Evolutionary conservation across 345 rosid genomes (phyloP), one percentile per base, ranked within the genome.

Genomic region (Cardamine resedifolia): DNA sequence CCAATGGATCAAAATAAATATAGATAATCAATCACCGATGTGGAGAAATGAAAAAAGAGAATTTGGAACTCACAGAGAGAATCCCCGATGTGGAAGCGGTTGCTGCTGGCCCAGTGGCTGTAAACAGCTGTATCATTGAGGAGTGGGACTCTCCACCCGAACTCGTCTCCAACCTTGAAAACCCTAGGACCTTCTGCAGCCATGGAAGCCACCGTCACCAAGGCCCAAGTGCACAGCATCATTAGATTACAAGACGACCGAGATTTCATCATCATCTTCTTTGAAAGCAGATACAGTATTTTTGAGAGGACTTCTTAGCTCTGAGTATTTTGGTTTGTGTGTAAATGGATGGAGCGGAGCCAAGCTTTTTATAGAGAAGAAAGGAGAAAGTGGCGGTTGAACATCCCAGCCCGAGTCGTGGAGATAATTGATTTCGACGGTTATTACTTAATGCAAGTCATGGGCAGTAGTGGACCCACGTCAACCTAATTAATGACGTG

Each of bases 21-120:
- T 61, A 85, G 90, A 57, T 83, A 81, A 64, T 89, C 93, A 19
- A n/a, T n/a, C n/a, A n/a, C 88, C 86, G 34, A 87, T 79, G 15
- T 69, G 90, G 72, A 91, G 45, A 15, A 41, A 38, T 38, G 15
- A 38, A n/a, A n/a, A n/a, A n/a, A n/a, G n/a, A n/a, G 15, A 3
- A 38, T 11, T 11, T 23, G 16, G 31, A 28, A 28, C 91, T 83
- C 41, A 86, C 93, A 44, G 62, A 89, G 91, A 57, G 85, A 82
- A 65, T 89, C 96, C 15, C 91, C 87, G 44, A 89, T 80, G 23
- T 69, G 90, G 72, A 91, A 89, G 55, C 93, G 81, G 61, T 87
- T 80, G 44, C 18, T 80, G 15, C 74, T 58, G 38, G 96, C 96
- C 97, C 96, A 91, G 23, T 72, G 81, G 73, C 23, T 73, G 51